These are phyloP conservation scores for Tympanopsis confertula DNA, from an alignment of 2,329 filamentous ascomycete genomes.

Conservation along the genomic window DNA sequence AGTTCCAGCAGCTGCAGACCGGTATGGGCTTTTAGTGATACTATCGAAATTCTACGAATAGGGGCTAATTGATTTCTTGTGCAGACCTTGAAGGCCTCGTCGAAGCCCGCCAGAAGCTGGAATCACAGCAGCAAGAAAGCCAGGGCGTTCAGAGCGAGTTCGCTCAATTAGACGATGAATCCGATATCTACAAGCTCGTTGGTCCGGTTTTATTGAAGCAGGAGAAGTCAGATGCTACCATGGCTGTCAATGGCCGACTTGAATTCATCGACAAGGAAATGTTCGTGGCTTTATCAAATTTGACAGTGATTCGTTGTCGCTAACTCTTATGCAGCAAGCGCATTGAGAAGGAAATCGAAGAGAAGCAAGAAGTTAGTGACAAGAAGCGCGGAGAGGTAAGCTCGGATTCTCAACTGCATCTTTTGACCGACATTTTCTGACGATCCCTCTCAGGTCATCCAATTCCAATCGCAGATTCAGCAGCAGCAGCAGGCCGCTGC, in stretches of 20 bases:
- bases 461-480: constrained; percentile 1
- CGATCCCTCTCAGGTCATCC: not conserved
- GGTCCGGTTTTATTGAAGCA: constrained; percentile 1
- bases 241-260: constrained; percentile 1
- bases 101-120: constrained; percentile 1
- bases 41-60: no score
- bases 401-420: not conserved
- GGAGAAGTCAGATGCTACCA: not conserved
- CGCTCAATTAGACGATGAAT: not conserved
- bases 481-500: constrained; percentile 1
- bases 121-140: constrained; percentile 1
- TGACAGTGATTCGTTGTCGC: not conserved
- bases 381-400: not conserved
- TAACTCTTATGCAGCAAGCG: not conserved
- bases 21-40: not conserved
- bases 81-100: not conserved
- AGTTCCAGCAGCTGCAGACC: not conserved
- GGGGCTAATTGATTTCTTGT: no score
- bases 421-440: not conserved
- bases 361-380: not conserved
- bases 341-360: not conserved
- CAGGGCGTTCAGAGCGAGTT: not conserved
- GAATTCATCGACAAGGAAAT: constrained; percentile 1
- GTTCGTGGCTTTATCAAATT: not conserved
- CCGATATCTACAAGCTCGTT: constrained; percentile 1